Conservation (phyloP, 352 stramenopile species). For the Pilasporangium apinafurcum region DNA sequence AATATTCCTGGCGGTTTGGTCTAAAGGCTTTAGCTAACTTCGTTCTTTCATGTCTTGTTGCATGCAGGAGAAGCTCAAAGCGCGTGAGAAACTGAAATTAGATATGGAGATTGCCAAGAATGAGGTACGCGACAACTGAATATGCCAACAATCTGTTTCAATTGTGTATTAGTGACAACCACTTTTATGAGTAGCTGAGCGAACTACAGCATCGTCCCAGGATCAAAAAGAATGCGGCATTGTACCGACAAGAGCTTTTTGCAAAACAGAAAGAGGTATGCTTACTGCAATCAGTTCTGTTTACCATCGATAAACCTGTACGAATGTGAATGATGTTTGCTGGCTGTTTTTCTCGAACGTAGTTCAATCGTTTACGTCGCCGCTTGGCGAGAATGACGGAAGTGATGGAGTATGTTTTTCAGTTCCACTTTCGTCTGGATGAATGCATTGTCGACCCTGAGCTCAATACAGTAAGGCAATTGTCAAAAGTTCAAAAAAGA, state of each 20-base stretch:
- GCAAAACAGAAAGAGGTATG: no score
- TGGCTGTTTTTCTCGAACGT: not conserved
- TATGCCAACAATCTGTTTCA: no score
- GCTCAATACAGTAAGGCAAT: conserved; percentile 27
- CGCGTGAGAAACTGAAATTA: conserved; percentile 19
- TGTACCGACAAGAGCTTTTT: no score
- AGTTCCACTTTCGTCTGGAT: conserved; percentile 37
- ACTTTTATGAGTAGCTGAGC: no score
- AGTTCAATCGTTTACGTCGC: conserved; percentile 27
- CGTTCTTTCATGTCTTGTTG: not conserved
- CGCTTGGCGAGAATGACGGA: conserved; percentile 23
- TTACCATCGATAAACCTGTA: not conserved
- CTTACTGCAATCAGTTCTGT: no score
- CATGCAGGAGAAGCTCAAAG: conserved; percentile 17
- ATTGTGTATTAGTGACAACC: no score
- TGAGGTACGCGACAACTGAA: conserved; percentile 2
- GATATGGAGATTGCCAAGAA: conserved; percentile 18
- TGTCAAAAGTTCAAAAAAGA: no score
- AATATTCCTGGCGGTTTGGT: no score
- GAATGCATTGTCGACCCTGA: conserved; percentile 32
- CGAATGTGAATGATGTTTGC: not conserved
- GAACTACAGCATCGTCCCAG: no score
- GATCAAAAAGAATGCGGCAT: no score
- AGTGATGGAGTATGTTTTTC: conserved; percentile 40
- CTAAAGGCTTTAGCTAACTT: not conserved